A percentile compares a stretch with the other conserved stretches of the same genome.
Evolutionary conservation across 257 asterid genomes (phyloP).

Genomic region (Schizonepeta tenuifolia): DNA sequence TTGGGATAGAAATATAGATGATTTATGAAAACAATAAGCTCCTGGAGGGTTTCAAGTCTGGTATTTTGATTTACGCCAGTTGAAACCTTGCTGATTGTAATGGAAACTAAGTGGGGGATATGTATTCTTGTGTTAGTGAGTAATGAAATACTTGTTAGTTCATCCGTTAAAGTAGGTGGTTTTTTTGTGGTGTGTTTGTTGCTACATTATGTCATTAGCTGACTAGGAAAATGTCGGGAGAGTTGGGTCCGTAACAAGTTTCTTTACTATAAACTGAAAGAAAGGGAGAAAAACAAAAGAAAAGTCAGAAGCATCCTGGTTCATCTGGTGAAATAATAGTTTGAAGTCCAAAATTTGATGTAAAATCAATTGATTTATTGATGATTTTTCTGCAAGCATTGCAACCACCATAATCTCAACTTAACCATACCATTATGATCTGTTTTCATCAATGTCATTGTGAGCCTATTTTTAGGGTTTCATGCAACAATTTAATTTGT

Average conservation of each 20-base stretch:
- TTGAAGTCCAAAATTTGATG: background rate
- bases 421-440: conserved; percentile 10
- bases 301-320: background rate
- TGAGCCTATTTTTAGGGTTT: background rate
- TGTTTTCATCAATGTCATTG: background rate
- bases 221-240: background rate
- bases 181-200: background rate
- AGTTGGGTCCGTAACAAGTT: background rate
- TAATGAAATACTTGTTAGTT: background rate
- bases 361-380: background rate
- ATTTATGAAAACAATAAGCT: background rate
- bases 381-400: background rate
- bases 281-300: background rate
- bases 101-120: background rate
- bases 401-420: background rate
- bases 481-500: background rate
- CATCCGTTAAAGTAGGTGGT: background rate
- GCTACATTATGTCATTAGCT: background rate
- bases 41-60: background rate
- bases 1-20: background rate
- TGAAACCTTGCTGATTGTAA: background rate
- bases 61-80: background rate
- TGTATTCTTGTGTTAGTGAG: background rate
- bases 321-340: background rate
- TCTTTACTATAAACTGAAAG: background rate